Evolutionary conservation across 2,329 filamentous ascomycete genomes (phyloP).

Genomic region (Colletotrichum trifolii): DNA sequence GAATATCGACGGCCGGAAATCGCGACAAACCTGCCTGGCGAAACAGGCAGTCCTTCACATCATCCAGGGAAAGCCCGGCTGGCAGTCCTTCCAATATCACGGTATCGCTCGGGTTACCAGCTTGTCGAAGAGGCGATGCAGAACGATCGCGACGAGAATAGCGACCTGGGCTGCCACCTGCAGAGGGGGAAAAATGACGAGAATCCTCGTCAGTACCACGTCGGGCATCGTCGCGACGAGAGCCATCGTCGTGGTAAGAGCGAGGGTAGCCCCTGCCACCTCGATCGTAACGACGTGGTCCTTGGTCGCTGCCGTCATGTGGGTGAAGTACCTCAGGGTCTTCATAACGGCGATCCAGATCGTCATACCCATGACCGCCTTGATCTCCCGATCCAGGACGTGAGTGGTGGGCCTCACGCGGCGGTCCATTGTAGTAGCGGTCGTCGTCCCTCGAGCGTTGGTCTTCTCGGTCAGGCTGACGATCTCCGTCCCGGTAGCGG

Average conservation of each 20-base stretch:
- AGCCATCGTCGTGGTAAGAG: slow-evolving; percentile 33
- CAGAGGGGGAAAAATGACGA: slow-evolving; percentile 28
- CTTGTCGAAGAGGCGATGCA: slow-evolving; percentile 46
- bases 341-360: slow-evolving; percentile 43
- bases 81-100: slow-evolving; percentile 67
- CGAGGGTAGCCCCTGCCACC: slow-evolving; percentile 32
- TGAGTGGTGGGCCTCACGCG: slow-evolving; percentile 38
- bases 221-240: slow-evolving; percentile 36
- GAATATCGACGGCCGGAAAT: slow-evolving; percentile 52
- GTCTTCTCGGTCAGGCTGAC: slow-evolving; percentile 25
- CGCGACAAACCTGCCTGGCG: slow-evolving; percentile 48
- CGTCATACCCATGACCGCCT: slow-evolving; percentile 44
- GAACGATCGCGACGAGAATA: slow-evolving; percentile 37
- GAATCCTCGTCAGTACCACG: slow-evolving; percentile 36
- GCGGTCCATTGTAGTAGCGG: slow-evolving; percentile 39
- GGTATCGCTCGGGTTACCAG: slow-evolving; percentile 59
- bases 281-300: slow-evolving; percentile 38
- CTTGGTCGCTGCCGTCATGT: slow-evolving; percentile 48
- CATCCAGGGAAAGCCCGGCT: slow-evolving; percentile 58
- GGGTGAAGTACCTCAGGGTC: slow-evolving; percentile 48
- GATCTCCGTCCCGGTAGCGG: slow-evolving; percentile 40
- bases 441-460: slow-evolving; percentile 30
- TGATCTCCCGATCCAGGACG: slow-evolving; percentile 39
- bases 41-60: slow-evolving; percentile 57
- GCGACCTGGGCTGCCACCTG: slow-evolving; percentile 35